Conservation (phyloP, 2,329 filamentous ascomycete genomes). For the Didymella exigua region DNA sequence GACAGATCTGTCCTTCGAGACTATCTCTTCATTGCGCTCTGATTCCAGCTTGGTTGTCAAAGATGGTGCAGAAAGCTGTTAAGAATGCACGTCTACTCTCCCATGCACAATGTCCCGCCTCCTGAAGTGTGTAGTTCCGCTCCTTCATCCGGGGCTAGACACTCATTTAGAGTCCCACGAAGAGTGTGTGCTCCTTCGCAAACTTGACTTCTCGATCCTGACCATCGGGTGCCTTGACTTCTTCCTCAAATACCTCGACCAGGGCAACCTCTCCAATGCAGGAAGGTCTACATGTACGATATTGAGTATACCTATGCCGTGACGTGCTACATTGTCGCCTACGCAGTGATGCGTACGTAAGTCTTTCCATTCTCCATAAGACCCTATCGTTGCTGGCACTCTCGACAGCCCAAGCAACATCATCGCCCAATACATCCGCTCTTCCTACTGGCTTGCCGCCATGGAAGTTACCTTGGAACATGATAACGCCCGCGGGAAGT, state of each 20-base stretch:
- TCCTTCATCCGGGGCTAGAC: constrained; percentile 24
- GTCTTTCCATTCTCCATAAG: too few species aligned
- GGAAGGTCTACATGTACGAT: constrained; percentile 5
- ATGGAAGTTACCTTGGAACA: constrained; percentile 8
- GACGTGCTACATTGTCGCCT: constrained; percentile 3
- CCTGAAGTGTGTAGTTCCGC: constrained; percentile 4
- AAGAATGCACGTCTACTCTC: not conserved
- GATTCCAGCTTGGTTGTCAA: not conserved
- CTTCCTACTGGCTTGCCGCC: constrained; percentile 1
- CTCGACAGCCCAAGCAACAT: not conserved
- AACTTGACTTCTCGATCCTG: constrained; percentile 55
- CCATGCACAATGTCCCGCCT: not conserved
- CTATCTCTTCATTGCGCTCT: too few species aligned
- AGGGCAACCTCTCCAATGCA: constrained; percentile 5
- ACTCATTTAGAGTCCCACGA: constrained; percentile 42
- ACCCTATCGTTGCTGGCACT: not conserved
- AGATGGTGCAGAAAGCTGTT: not conserved
- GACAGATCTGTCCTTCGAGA: not conserved
- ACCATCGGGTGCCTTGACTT: constrained; percentile 43
- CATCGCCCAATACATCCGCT: constrained; percentile 5
- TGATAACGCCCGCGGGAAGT: not conserved
- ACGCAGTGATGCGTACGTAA: constrained; percentile 1
- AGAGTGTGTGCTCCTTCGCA: constrained; percentile 55
- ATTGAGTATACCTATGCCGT: constrained; percentile 5
- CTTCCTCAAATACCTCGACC: constrained; percentile 16